Evolutionary conservation across 371 early-diverging fungal genomes (phyloP).

Genomic region (Mortierella sp.): DNA sequence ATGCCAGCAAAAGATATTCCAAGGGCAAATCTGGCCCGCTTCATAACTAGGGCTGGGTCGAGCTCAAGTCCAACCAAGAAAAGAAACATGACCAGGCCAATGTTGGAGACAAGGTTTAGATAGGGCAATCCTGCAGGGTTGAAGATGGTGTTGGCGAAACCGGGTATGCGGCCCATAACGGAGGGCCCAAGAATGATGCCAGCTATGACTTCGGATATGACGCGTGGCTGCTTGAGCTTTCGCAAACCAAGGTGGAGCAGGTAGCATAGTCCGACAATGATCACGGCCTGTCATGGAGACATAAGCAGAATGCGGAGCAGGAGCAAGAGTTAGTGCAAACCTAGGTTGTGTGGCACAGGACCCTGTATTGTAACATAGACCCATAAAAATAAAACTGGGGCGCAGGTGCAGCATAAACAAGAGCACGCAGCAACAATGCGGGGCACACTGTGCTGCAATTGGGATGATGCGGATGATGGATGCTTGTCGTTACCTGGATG

Average conservation of each 20-base stretch:
- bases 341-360: too few relatives aligned
- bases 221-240: conserved; percentile 75
- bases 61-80: conserved; percentile 91
- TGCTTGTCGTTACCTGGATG: conserved; percentile 64
- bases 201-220: conserved; percentile 83
- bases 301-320: too few relatives aligned
- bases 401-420: too few relatives aligned
- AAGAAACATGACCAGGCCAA: conserved; percentile 91
- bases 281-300: conserved; percentile 58
- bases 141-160: conserved; percentile 72
- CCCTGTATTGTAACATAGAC: too few relatives aligned
- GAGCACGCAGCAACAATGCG: too few relatives aligned
- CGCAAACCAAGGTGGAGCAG: conserved; percentile 68
- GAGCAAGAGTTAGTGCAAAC: too few relatives aligned
- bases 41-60: conserved; percentile 61
- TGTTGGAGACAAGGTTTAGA: conserved; percentile 80
- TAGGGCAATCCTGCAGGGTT: conserved; percentile 69
- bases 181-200: conserved; percentile 86
- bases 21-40: conserved; percentile 57
- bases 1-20: conserved; percentile 79
- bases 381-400: too few relatives aligned
- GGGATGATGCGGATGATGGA: too few relatives aligned
- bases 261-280: conserved; percentile 77
- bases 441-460: too few relatives aligned
- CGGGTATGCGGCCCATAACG: conserved; percentile 77